These are phyloP conservation scores for Colletotrichum musicola DNA, from an alignment of 2,329 filamentous ascomycete species.

Conservation along the genomic window DNA sequence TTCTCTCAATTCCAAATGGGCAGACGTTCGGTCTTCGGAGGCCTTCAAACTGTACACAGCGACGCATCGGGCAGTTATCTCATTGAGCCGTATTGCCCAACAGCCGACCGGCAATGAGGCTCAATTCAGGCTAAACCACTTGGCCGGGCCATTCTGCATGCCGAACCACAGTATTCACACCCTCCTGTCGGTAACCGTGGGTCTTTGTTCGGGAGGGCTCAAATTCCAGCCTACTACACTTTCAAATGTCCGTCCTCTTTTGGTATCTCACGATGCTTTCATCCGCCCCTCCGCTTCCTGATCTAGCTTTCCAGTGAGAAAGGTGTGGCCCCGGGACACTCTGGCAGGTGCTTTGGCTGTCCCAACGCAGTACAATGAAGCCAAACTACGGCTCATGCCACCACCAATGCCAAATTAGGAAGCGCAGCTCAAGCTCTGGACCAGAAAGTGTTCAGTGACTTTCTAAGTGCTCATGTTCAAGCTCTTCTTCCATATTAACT, in stretches of 20 bases:
- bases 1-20: too few species aligned
- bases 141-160: not conserved
- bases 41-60: too few species aligned
- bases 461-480: not conserved
- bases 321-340: not conserved
- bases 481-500: conserved; percentile 28
- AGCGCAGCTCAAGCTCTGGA: not conserved
- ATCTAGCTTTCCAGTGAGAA: not conserved
- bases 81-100: conserved; percentile 13
- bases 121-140: conserved; percentile 19
- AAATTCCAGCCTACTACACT: not conserved
- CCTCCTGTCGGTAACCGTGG: not conserved
- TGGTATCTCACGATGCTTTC: not conserved
- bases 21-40: too few species aligned
- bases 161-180: not conserved
- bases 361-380: too few species aligned
- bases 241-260: not conserved
- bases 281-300: not conserved
- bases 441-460: not conserved
- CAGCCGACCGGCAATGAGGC: not conserved
- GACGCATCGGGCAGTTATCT: too few species aligned
- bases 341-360: too few species aligned
- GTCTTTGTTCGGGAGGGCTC: not conserved
- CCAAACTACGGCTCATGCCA: not conserved
- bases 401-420: not conserved